Evolutionary conservation across 2,329 filamentous ascomycete species (phyloP).

Genomic region (Penicillium griseofulvum): DNA sequence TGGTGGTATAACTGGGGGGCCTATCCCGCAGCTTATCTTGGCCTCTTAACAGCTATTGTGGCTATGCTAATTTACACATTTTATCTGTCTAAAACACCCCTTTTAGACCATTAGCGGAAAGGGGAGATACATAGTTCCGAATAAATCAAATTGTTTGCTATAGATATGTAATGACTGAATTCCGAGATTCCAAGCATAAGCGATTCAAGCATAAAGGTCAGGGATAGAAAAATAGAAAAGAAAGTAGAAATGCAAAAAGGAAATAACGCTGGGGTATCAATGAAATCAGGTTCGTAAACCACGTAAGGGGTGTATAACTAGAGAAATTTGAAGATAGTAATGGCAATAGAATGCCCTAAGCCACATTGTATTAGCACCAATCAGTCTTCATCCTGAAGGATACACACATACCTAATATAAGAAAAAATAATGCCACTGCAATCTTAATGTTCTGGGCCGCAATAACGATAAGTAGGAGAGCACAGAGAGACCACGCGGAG

Average conservation of each 20-base stretch:
- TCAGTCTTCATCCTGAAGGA: not conserved
- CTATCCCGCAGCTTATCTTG: constrained; percentile 4
- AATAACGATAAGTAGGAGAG: constrained; percentile 26
- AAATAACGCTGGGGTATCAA: not conserved
- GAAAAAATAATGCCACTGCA: constrained; percentile 22
- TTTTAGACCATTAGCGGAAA: not conserved
- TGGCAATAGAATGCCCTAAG: constrained; percentile 13
- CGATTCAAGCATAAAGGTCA: not conserved
- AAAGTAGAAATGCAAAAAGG: not conserved
- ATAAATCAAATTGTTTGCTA: not conserved
- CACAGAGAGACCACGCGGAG: constrained; percentile 25
- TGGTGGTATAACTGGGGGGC: constrained; percentile 1
- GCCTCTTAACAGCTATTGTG: constrained; percentile 5
- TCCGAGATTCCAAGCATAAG: not conserved
- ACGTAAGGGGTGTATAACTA: constrained; percentile 9
- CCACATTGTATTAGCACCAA: not conserved
- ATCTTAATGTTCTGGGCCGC: constrained; percentile 23
- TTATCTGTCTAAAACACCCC: not conserved
- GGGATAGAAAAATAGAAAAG: not conserved
- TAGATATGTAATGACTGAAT: not conserved
- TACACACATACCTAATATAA: constrained; percentile 13
- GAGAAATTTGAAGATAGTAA: constrained; percentile 7
- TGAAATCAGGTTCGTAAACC: not conserved
- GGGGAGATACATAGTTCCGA: not conserved
- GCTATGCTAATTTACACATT: constrained; percentile 3